phyloP scores from a whole-genome alignment of 768 basidiomycete genomes.

The Neoboletus subvelutipes region DNA sequence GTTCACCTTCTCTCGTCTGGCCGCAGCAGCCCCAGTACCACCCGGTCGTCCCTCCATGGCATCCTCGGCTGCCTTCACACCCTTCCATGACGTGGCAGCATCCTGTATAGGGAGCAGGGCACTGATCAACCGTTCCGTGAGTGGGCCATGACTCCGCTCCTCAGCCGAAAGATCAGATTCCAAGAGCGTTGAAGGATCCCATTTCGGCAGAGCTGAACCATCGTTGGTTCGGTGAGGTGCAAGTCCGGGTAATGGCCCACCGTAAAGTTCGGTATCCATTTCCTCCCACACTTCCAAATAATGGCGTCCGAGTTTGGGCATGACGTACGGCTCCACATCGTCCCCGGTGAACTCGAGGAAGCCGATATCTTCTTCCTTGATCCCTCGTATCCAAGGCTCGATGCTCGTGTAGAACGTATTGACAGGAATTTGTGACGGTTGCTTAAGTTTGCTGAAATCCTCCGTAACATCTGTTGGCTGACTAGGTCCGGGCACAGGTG shows the following conservation, averaged over 20 bases:
- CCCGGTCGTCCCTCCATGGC: slow-evolving; percentile 83
- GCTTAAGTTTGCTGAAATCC: slow-evolving; percentile 85
- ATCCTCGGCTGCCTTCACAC: slow-evolving; percentile 80
- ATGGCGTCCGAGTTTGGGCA: slow-evolving; percentile 83
- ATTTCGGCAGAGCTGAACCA: slow-evolving; percentile 54
- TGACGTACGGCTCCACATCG: slow-evolving; percentile 81
- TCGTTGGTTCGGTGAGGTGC: slow-evolving; percentile 37
- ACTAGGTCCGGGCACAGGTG: slow-evolving; percentile 78
- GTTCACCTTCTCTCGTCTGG: slow-evolving; percentile 70
- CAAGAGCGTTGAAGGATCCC: slow-evolving; percentile 79
- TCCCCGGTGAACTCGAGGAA: slow-evolving; percentile 91
- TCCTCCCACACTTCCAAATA: slow-evolving; percentile 95
- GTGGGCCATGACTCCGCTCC: slow-evolving; percentile 79
- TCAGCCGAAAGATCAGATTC: slow-evolving; percentile 72
- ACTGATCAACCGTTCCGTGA: slow-evolving; percentile 83
- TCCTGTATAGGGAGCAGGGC: slow-evolving; percentile 73
- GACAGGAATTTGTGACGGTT: slow-evolving; percentile 64
- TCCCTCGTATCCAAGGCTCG: slow-evolving; percentile 85
- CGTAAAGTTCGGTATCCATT: slow-evolving; percentile 64
- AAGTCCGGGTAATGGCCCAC: slow-evolving; percentile 41
- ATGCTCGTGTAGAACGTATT: slow-evolving; percentile 85
- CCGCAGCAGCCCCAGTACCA: slow-evolving; percentile 75
- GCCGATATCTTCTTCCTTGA: slow-evolving; percentile 94
- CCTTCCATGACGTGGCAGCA: slow-evolving; percentile 57
- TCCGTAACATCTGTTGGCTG: slow-evolving; percentile 80